phyloP scores from a whole-genome alignment of 1,284 basidiomycete genomes.

The Testicularia cyperi region DNA sequence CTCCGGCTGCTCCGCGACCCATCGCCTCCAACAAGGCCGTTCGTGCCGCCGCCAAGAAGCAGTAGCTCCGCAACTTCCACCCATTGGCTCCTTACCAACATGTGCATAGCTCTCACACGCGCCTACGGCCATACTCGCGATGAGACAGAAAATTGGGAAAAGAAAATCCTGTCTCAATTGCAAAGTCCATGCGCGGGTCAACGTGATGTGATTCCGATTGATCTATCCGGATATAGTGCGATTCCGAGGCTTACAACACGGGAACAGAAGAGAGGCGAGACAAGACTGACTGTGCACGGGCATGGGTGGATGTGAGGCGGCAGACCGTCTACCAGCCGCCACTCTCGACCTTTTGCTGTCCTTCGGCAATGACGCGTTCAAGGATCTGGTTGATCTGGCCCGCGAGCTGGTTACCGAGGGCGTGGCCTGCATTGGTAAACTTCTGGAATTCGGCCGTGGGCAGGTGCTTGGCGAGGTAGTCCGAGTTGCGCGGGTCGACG shows the following conservation, averaged over 20 bases:
- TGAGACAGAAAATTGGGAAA: too few relatives aligned
- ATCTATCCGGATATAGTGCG: too few relatives aligned
- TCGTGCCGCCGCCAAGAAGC: background rate
- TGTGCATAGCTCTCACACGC: too few relatives aligned
- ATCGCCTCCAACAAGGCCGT: slow-evolving; percentile 17
- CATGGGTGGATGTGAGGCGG: too few relatives aligned
- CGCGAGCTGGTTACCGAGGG: slow-evolving; percentile 66
- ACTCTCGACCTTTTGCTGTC: slow-evolving; percentile 2
- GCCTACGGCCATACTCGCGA: too few relatives aligned
- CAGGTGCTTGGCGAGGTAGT: slow-evolving; percentile 69
- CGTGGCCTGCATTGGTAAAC: slow-evolving; percentile 73
- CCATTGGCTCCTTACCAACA: too few relatives aligned
- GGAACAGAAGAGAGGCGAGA: background rate
- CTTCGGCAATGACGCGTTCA: slow-evolving; percentile 15
- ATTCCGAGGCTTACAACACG: too few relatives aligned
- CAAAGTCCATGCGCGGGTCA: too few relatives aligned
- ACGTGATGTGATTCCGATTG: too few relatives aligned
- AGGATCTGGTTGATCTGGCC: slow-evolving; percentile 37
- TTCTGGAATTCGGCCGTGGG: slow-evolving; percentile 70
- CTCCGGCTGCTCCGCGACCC: slow-evolving; percentile 1
- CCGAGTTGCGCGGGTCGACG: slow-evolving; percentile 67
- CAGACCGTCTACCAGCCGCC: background rate
- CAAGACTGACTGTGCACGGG: too few relatives aligned
- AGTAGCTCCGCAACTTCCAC: background rate
- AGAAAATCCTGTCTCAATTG: too few relatives aligned